phyloP scores from a whole-genome alignment of 441 rosid genomes.

The Erodium chrysanthum region DNA sequence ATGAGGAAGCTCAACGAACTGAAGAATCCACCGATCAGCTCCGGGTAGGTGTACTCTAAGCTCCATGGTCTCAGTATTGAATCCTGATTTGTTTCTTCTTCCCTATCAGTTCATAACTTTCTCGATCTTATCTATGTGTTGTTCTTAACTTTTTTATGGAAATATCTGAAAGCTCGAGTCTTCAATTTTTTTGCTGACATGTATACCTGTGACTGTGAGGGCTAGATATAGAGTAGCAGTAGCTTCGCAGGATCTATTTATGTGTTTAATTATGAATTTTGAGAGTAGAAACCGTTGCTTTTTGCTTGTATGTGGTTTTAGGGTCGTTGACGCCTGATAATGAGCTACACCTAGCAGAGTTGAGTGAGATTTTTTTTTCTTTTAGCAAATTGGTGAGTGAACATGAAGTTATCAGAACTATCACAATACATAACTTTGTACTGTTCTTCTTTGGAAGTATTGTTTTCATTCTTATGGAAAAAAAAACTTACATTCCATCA shows the following conservation, averaged over 20 bases:
- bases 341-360: background rate
- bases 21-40: slow-evolving; percentile 18
- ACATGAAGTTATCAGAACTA: background rate
- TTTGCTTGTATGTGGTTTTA: background rate
- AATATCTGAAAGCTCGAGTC: no score
- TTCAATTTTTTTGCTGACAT: background rate
- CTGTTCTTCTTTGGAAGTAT: background rate
- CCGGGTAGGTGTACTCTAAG: slow-evolving; percentile 10
- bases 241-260: background rate
- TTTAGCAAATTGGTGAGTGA: background rate
- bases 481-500: no score
- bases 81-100: no score
- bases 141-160: background rate
- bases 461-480: background rate
- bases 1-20: slow-evolving; percentile 14
- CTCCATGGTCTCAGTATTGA: background rate
- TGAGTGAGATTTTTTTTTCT: background rate
- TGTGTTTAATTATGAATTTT: background rate
- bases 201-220: background rate
- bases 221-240: background rate
- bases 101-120: background rate
- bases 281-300: background rate
- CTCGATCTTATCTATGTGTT: background rate
- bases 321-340: background rate
- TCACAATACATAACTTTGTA: background rate